These are phyloP conservation scores for Coffea eugenioides DNA, from an alignment of 257 asterid species.

Conservation along the genomic window DNA sequence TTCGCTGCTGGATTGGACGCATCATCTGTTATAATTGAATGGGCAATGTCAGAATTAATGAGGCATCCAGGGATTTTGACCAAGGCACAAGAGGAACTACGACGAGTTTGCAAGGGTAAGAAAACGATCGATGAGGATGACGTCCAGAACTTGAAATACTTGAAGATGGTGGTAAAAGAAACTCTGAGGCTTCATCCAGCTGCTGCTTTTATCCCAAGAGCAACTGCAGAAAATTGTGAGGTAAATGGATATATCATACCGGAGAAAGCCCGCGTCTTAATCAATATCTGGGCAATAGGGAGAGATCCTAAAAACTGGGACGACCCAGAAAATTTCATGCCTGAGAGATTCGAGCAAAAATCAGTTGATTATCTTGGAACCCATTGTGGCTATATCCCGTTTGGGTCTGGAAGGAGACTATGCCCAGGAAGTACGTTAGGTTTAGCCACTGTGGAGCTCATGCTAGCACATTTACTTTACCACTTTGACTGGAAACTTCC, in stretches of 20 bases:
- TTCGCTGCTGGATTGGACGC: not conserved
- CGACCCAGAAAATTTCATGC: too few species aligned
- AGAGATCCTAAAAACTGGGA: not conserved
- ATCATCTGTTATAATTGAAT: not conserved
- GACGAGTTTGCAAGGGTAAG: not conserved
- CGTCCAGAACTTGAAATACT: not conserved
- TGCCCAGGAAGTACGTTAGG: too few species aligned
- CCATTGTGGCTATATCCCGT: not conserved
- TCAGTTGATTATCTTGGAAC: too few species aligned
- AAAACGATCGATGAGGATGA: not conserved
- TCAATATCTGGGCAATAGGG: conserved; percentile 14
- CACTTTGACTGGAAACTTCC: too few species aligned
- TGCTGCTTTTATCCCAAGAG: conserved; percentile 6
- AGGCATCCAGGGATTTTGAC: conserved; percentile 1
- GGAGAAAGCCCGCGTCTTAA: not conserved
- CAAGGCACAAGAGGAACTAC: conserved; percentile 1
- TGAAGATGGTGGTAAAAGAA: not conserved
- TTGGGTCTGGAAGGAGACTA: not conserved
- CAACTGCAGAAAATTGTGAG: not conserved
- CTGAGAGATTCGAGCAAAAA: too few species aligned
- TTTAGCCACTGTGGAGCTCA: too few species aligned
- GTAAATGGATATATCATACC: conserved; percentile 1
- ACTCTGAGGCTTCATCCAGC: conserved; percentile 10
- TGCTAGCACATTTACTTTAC: too few species aligned
- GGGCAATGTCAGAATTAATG: conserved; percentile 13